Percentiles rank a stretch among this genome's conserved stretches.
Evolutionary conservation across 1,139 yeast species (phyloP).

Genomic region (Casaregolazyma suthepensis): DNA sequence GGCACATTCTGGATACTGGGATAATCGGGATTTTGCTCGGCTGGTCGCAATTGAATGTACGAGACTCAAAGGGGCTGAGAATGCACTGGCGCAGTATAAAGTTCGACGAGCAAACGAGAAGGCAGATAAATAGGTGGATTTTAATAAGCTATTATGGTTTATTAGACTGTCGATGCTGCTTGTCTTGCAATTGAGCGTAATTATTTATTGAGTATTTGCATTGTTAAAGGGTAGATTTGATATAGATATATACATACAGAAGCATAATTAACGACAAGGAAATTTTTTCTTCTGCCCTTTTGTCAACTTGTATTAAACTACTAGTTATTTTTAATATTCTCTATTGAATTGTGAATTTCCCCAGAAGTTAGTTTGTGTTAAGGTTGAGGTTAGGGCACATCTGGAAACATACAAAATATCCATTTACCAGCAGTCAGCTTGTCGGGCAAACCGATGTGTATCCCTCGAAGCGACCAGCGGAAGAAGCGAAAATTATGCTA

Average conservation of each 20-base stretch:
- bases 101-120: slow-evolving; percentile 9
- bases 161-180: not conserved
- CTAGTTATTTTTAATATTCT: too few relatives aligned
- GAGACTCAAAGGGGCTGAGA: slow-evolving; percentile 21
- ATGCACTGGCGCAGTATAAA: slow-evolving; percentile 19
- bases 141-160: too few relatives aligned
- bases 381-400: too few relatives aligned
- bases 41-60: slow-evolving; percentile 37
- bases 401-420: too few relatives aligned
- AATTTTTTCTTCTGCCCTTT: not conserved
- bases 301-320: too few relatives aligned
- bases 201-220: not conserved
- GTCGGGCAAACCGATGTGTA: too few relatives aligned
- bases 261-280: not conserved
- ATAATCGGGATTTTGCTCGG: slow-evolving; percentile 37
- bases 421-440: too few relatives aligned
- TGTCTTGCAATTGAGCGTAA: not conserved
- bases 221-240: not conserved
- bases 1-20: slow-evolving; percentile 41
- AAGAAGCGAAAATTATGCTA: too few relatives aligned
- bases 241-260: not conserved
- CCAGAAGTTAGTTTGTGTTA: too few relatives aligned
- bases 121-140: not conserved
- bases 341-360: too few relatives aligned
- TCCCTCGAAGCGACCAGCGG: too few relatives aligned